Base-by-base conservation (phyloP, 2,329 filamentous ascomycete species). In the Botrytis elliptica region DNA sequence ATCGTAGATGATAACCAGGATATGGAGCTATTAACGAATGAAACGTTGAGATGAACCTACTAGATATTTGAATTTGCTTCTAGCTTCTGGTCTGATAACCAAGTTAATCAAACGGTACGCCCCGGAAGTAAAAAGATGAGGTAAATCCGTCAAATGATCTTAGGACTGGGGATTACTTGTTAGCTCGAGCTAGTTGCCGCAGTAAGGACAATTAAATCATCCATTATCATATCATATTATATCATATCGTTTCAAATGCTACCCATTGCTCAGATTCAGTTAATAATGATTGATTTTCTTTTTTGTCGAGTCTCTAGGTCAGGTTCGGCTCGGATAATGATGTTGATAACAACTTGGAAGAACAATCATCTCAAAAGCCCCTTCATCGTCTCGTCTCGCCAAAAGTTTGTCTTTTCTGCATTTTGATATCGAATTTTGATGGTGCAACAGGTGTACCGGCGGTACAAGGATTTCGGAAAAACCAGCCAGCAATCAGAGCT, bases 91-190 rank as follows among this genome's bases (percentile, higher is more conserved):
- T 29, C 14, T 60, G 55, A 68, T 57, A 46, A 46, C 10, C 14
- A 40, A 49, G 44, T 49, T 46, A 36, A 36, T 59, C 36, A 44
- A 57, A 59, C 68, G 68, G 68, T 70, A 70, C 68, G 33, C 68
- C 33, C 68, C 68, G 68, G 68, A 62, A 38, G 57, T 46, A n/a
- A 29, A 66, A 49, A 40, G 42, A 57, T 40, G 52, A 70, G 67
- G 52, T 42, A 36, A 70, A 70, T 36, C 68, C 36, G 36, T 68
- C 66, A 68, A 70, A 70, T 70, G 68, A 70, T 70, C 57, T 62
- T 60, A 38, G 46, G 52, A 38, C 46, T 52, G 4, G n/a, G 62
- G 40, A 46, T 49, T 29, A 22, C 36, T 29, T 10, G n/a, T 29
- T 40, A 65, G 18, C 62, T 65, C 25, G 25, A 52, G 33, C 36